A percentile compares a stretch with the other conserved stretches of the same genome.
Conservation (phyloP, 768 basidiomycete species). For the Butyriboletus loyo region DNA sequence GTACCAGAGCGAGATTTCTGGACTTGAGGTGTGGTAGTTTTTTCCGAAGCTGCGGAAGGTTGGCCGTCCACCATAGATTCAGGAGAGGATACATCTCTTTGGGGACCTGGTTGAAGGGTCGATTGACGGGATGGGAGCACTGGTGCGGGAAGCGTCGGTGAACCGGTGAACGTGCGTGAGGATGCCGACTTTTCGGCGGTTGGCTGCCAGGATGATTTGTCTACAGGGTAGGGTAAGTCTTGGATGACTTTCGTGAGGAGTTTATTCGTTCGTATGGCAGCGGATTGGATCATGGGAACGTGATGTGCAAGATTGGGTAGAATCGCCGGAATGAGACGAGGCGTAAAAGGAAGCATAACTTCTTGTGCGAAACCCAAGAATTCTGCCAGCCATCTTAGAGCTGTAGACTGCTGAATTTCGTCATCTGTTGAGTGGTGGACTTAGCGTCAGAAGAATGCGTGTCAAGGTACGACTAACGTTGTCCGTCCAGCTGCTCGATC, state of each 20-base stretch:
- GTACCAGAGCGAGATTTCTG: slow-evolving; percentile 25
- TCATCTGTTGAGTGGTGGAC: slow-evolving; percentile 49
- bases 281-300: slow-evolving; percentile 81
- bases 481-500: slow-evolving; percentile 77
- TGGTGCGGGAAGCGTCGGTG: slow-evolving; percentile 53
- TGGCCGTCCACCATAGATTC: slow-evolving; percentile 41
- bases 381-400: slow-evolving; percentile 90
- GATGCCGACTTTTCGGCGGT: slow-evolving; percentile 30
- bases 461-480: slow-evolving; percentile 54
- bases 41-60: slow-evolving; percentile 33
- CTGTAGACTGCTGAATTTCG: slow-evolving; percentile 91
- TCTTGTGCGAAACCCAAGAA: slow-evolving; percentile 86
- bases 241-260: slow-evolving; percentile 84
- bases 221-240: slow-evolving; percentile 70
- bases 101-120: slow-evolving; percentile 39
- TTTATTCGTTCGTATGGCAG: slow-evolving; percentile 84
- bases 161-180: slow-evolving; percentile 42
- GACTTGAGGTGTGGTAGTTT: slow-evolving; percentile 35
- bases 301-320: slow-evolving; percentile 94
- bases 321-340: slow-evolving; percentile 88
- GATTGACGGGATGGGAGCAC: slow-evolving; percentile 49
- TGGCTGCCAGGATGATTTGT: slow-evolving; percentile 33
- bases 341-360: slow-evolving; percentile 92
- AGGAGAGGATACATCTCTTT: slow-evolving; percentile 48
- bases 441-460: slow-evolving; percentile 2